Evolutionary conservation across 176 grass and related monocot species (phyloP), one percentile per base, ranked within the genome.

Genomic region (Leersia perrieri): DNA sequence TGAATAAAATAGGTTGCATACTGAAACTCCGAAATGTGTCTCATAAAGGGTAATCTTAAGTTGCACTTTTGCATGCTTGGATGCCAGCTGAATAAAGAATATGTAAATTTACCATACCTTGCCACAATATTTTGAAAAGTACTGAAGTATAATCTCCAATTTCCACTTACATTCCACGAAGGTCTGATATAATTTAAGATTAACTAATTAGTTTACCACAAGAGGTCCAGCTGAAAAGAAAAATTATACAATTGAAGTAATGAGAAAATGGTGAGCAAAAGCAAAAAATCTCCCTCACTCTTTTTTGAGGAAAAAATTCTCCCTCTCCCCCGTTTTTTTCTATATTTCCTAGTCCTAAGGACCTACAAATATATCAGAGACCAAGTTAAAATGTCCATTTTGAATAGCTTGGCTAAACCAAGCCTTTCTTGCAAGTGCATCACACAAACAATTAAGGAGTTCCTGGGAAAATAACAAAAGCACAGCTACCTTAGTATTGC

Each of bases 121-220:
- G 33, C 51, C 80, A 78, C 86, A 85, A 73, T 98, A 98, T 79
- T 90, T 94, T 51, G 90, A 94, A 60, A 98, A 91, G 83, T 94
- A 98, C 38, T 87, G 92, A 70, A 97, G 73, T 83, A 94, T 83
- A 36, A 98, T 89, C 70, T 92, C 90, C 85, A 98, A 63, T 82
- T 94, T 98, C 92, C 89, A 98, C 81, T 92, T 98, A 65, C 80
- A 82, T 73, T 94, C 95, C 15, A 79, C 67, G 58, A 94, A 92
- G 33, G 77, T 76, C 95, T 98, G 83, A 64, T 74, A 42, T 39
- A 72, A 65, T 79, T 81, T 27, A 85, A 69, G 35, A 80, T 38
- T 31, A 33, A 55, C 68, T 65, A n/a, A 79, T 73, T 63, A 51
- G 20, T 76, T 78, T 60, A 60, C 58, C 63, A 62, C 3, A 27